Percentiles rank a stretch among this genome's conserved stretches.
Conservation (phyloP, 345 rosid genomes). For the Anastatica hierochuntica region DNA sequence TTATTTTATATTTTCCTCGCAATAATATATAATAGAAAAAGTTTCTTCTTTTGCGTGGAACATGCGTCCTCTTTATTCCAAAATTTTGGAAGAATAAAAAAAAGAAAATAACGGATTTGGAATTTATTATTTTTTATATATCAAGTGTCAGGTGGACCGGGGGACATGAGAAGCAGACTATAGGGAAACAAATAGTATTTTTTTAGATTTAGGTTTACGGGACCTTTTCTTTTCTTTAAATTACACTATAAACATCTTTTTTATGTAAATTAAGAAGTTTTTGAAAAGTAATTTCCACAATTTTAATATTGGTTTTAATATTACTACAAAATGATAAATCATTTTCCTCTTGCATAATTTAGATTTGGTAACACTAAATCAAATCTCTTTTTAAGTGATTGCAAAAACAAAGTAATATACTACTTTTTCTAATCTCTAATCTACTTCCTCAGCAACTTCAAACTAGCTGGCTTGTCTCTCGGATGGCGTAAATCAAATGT, state of each 20-base stretch:
- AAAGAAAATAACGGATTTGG: conserved; percentile 5
- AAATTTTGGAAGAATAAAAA: background rate
- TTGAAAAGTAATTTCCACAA: no score
- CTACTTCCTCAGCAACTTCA: no score
- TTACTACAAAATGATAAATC: no score
- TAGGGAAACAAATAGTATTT: conserved; percentile 1
- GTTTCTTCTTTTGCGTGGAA: conserved; percentile 7
- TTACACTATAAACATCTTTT: no score
- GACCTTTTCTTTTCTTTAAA: background rate
- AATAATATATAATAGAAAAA: background rate
- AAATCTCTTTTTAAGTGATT: no score
- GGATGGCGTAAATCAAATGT: no score
- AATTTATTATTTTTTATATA: conserved; percentile 9
- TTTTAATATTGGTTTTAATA: no score
- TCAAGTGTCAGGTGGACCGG: conserved; percentile 26
- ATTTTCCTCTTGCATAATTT: no score
- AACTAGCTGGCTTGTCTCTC: no score
- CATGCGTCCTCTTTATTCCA: background rate
- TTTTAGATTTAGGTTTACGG: no score
- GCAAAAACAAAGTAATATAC: background rate
- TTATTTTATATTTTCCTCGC: no score
- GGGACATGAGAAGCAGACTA: conserved; percentile 20
- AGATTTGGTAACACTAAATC: background rate
- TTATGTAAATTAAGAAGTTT: no score
- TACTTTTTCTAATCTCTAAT: background rate